Base-by-base conservation (phyloP, 2,329 filamentous ascomycete species). In the Verticillium albo-atrum region DNA sequence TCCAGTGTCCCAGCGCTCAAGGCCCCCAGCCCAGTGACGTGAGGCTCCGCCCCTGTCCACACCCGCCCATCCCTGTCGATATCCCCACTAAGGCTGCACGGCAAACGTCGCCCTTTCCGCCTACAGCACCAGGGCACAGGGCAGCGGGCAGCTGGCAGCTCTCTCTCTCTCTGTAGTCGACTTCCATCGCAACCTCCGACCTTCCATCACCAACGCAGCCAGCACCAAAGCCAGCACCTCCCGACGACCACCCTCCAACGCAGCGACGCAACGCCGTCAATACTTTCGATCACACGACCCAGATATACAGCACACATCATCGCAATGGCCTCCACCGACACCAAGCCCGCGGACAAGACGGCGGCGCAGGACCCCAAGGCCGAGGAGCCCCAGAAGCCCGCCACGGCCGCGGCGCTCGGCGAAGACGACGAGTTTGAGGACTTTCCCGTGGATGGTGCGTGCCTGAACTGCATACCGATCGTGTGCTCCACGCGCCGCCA, bases 351-450 rank as follows among this genome's bases (percentile, higher is more conserved):
- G 61, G 61, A 72, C 61, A 61, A 73, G 64, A 70, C 63, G 25
- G 64, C 68, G 55, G 66, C 67, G 58, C 67, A 70, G 62, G 66
- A 69, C 57, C 77, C 35, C 47, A 74, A 75, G 69, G 69, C 80
- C 75, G 74, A 76, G 63, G 72, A 76, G 60, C 79, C 86, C 69
- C 80, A 87, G 71, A 89, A 89, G 75, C 80, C 86, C 60, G 75
- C 81, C 58, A 79, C 58, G 20, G 54, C 58, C 26, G 68, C 88
- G 34, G 85, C 90, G 60, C 83, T 98, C 28, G 95, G 97, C 75
- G 95, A 99, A 75, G 95, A 99, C 72, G 95, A 99, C 75, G 95
- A 99, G 79, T 99, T 99, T 70, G 95, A 99, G 74, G 95, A 99
- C 75, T 99, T 99, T 71, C 95, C 95, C 27, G 90, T 96, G 59